Conservation (phyloP, 371 early-diverging fungal genomes). For the Mucor plumbeus region DNA sequence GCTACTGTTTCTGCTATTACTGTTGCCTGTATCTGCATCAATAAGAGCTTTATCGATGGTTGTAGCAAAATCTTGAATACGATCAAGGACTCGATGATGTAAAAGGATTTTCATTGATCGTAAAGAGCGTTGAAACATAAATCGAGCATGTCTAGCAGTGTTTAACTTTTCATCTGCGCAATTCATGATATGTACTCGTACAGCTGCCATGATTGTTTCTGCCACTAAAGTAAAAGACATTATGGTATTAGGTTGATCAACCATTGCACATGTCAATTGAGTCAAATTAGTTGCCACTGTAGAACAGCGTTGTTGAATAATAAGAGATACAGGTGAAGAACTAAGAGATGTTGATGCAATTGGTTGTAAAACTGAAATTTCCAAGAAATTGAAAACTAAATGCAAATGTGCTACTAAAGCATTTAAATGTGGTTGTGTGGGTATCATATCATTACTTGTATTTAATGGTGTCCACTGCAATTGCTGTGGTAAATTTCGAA, state of each 20-base stretch:
- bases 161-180: conserved; percentile 22
- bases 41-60: conserved; percentile 24
- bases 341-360: not conserved
- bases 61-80: conserved; percentile 28
- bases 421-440: conserved; percentile 39
- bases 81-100: conserved; percentile 26
- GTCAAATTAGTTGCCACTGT: conserved; percentile 29
- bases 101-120: conserved; percentile 24
- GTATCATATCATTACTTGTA: conserved; percentile 22
- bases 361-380: conserved; percentile 17
- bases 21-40: conserved; percentile 22
- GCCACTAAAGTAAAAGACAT: conserved; percentile 22
- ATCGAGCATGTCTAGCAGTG: conserved; percentile 38
- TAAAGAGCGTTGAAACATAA: conserved; percentile 45
- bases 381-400: conserved; percentile 33
- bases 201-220: conserved; percentile 24
- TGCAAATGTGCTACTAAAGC: conserved; percentile 33
- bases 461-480: conserved; percentile 32
- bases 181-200: conserved; percentile 24
- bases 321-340: conserved; percentile 5
- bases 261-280: conserved; percentile 23
- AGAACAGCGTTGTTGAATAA: conserved; percentile 30
- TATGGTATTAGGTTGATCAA: conserved; percentile 25
- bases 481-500: conserved; percentile 24
- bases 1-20: conserved; percentile 17